Percentiles rank a stretch among this genome's conserved stretches.
Conservation (phyloP, 371 early-diverging fungal genomes). For the Rhizopus arrhizus region DNA sequence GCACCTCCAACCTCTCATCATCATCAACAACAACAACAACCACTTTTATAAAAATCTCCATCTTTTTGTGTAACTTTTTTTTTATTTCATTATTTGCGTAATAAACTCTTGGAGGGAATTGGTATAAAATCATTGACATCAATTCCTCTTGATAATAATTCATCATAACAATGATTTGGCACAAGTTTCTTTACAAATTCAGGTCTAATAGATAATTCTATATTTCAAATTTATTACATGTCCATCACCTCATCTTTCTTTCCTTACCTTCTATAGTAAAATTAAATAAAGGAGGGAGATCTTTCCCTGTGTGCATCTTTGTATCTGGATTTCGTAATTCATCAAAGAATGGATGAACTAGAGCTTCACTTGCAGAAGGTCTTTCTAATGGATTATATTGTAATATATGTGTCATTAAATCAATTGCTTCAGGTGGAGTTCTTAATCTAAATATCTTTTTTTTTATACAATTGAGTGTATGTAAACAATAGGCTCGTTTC, state of each 20-base stretch:
- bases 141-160: conserved; percentile 49
- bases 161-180: conserved; percentile 63
- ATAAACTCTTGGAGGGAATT: conserved; percentile 32
- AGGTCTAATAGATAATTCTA: conserved; percentile 53
- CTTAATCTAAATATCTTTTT: conserved; percentile 26
- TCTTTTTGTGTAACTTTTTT: not conserved
- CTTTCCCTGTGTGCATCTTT: conserved; percentile 76
- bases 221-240: not conserved
- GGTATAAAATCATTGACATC: conserved; percentile 41
- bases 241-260: not conserved
- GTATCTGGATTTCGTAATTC: conserved; percentile 89
- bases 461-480: too few species aligned
- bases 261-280: conserved; percentile 79
- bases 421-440: conserved; percentile 84
- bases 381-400: conserved; percentile 94
- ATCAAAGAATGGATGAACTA: conserved; percentile 97
- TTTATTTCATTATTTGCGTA: conserved; percentile 3
- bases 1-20: conserved; percentile 13
- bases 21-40: conserved; percentile 12
- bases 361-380: conserved; percentile 91
- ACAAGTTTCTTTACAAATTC: conserved; percentile 62
- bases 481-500: too few species aligned
- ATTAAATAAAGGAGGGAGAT: conserved; percentile 90
- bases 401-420: conserved; percentile 85
- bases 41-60: conserved; percentile 1